Conservation (phyloP, 73 alveolate genomes). For the Tetrahymena borealis region DNA sequence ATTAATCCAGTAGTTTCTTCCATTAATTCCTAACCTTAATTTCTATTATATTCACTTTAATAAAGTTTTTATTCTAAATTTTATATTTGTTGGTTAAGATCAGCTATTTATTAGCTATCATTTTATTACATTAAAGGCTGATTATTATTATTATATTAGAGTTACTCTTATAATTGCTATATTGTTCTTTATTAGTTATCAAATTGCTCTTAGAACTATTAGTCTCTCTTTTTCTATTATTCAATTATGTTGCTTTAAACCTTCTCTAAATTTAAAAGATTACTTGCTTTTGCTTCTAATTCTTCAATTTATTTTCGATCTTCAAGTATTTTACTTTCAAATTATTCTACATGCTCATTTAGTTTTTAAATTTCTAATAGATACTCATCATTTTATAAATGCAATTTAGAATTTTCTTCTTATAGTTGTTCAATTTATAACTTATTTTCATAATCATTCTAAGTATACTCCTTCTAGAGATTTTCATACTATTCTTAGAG, state of each 20-base stretch:
- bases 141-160: background rate
- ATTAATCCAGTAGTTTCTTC: background rate
- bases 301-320: background rate
- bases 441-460: background rate
- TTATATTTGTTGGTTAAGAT: too few relatives aligned
- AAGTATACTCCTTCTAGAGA: background rate
- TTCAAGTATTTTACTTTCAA: background rate
- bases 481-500: background rate
- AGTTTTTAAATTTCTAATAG: background rate
- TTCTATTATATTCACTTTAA: background rate
- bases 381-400: background rate
- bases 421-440: background rate
- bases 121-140: too few relatives aligned
- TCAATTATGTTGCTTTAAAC: background rate
- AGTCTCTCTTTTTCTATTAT: background rate
- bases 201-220: background rate
- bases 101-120: too few relatives aligned
- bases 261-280: background rate
- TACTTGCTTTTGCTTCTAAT: background rate
- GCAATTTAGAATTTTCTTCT: background rate
- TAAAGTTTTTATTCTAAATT: background rate
- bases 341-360: background rate
- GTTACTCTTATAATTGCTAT: background rate
- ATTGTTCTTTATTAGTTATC: background rate
- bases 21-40: background rate